These are phyloP conservation scores for Tylopilus rubrobrunneus DNA, from an alignment of 768 basidiomycete species.

Conservation along the genomic window DNA sequence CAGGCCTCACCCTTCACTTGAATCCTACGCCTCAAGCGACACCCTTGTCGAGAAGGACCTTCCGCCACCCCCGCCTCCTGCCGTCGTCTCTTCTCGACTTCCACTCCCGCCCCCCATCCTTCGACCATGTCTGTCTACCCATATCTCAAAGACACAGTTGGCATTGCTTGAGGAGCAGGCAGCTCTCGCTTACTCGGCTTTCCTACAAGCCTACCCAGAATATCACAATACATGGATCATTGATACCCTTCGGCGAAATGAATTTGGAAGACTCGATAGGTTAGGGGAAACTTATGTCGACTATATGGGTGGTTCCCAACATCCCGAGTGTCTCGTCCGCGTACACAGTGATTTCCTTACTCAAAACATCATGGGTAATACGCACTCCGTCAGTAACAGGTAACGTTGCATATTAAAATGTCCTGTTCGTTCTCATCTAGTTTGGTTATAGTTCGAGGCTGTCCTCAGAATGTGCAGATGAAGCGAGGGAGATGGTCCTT, in stretches of 20 bases:
- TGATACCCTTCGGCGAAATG: constrained; percentile 60
- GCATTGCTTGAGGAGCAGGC: constrained; percentile 32
- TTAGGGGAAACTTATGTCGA: constrained; percentile 76
- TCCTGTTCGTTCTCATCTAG: neutral
- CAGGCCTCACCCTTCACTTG: neutral
- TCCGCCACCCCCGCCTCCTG: neutral
- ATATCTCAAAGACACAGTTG: constrained; percentile 26
- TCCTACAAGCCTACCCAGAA: constrained; percentile 46
- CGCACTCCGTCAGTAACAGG: constrained; percentile 82
- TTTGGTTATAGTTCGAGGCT: constrained; percentile 55
- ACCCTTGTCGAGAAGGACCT: neutral
- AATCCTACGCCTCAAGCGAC: neutral
- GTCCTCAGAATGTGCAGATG: constrained; percentile 59
- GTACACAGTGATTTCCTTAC: constrained; percentile 69
- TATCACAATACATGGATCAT: constrained; percentile 68
- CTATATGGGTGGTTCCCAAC: constrained; percentile 81
- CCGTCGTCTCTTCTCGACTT: neutral
- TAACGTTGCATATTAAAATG: constrained; percentile 22
- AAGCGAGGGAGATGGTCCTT: constrained; percentile 70
- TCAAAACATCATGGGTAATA: constrained; percentile 70
- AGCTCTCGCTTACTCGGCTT: constrained; percentile 44
- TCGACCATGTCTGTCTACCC: constrained; percentile 14
- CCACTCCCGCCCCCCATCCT: neutral
- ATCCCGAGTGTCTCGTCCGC: constrained; percentile 72
- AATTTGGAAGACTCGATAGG: constrained; percentile 57